phyloP scores from a whole-genome alignment of 345 rosid genomes.

The Zanthoxylum bungeanum region DNA sequence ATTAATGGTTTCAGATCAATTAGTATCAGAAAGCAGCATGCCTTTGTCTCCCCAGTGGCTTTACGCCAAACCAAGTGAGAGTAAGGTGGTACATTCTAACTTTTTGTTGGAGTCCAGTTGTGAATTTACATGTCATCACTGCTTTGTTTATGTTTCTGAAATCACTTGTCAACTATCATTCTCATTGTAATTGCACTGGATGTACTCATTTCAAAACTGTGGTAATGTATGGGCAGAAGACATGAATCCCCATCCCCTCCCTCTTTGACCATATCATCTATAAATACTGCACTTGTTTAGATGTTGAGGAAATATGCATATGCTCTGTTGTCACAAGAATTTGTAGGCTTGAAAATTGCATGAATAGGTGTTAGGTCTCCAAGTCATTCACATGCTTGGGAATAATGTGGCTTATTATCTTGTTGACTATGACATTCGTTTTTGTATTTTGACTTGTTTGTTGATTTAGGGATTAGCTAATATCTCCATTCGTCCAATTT shows the following conservation, averaged over 20 bases:
- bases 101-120: background rate
- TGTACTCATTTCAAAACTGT: background rate
- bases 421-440: background rate
- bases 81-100: conserved; percentile 38
- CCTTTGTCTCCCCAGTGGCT: conserved; percentile 98
- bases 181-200: background rate
- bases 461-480: background rate
- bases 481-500: background rate
- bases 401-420: background rate
- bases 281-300: background rate
- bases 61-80: conserved; percentile 67
- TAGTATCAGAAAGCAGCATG: conserved; percentile 68
- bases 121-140: background rate
- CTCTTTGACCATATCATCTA: background rate
- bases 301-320: background rate
- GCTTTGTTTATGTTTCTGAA: background rate
- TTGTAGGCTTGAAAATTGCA: background rate
- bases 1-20: conserved; percentile 53
- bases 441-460: background rate
- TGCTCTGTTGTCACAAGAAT: background rate
- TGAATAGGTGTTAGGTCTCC: background rate
- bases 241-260: too few species aligned
- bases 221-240: background rate
- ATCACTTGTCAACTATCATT: background rate
- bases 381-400: background rate